These are phyloP conservation scores for Geoglossum cookeanum DNA, from an alignment of 2,329 filamentous ascomycete species.

Conservation along the genomic window DNA sequence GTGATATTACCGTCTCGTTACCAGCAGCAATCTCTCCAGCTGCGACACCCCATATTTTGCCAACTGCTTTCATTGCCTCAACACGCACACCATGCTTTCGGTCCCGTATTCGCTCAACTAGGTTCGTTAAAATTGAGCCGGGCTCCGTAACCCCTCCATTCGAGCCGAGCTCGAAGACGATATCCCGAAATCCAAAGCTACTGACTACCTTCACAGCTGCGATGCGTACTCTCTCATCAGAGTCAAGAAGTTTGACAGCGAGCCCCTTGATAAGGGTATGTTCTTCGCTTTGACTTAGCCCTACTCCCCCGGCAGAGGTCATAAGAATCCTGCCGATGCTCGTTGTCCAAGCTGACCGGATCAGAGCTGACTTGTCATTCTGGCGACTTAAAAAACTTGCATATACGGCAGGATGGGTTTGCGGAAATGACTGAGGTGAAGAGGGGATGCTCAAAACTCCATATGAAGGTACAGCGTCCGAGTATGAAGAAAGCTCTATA, in stretches of 20 bases:
- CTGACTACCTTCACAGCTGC: constrained; percentile 76
- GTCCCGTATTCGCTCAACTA: constrained; percentile 80
- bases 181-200: constrained; percentile 58
- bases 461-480: constrained; percentile 30
- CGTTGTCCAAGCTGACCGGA: constrained; percentile 73
- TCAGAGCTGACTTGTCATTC: constrained; percentile 67
- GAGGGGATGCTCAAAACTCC: constrained; percentile 62
- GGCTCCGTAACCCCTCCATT: constrained; percentile 56
- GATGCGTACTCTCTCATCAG: constrained; percentile 77
- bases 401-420: constrained; percentile 61
- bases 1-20: constrained; percentile 52
- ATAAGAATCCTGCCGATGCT: constrained; percentile 68
- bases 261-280: constrained; percentile 52
- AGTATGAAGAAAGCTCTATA: constrained; percentile 35
- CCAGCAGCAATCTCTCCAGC: constrained; percentile 69
- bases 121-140: constrained; percentile 59
- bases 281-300: constrained; percentile 69
- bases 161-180: constrained; percentile 63
- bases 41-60: constrained; percentile 84
- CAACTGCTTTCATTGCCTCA: constrained; percentile 70
- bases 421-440: constrained; percentile 75
- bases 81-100: constrained; percentile 62
- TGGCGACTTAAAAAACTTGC: constrained; percentile 67
- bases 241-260: constrained; percentile 65
- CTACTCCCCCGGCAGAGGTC: constrained; percentile 83